Conservation (phyloP, 129 eudicot genomes). For the Pittosporum tobira region DNA sequence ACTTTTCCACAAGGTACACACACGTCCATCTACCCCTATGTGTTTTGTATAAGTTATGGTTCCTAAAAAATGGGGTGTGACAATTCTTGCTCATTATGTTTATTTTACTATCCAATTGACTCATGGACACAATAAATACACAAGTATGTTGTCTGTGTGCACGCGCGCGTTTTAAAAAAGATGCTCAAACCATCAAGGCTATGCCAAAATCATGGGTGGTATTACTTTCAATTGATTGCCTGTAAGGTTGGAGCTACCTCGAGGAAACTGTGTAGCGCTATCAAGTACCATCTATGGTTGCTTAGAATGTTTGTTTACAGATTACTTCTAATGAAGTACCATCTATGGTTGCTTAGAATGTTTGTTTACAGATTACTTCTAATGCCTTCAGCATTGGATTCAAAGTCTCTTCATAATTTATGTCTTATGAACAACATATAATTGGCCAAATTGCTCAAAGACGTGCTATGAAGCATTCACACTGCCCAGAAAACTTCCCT, state of each 20-base stretch:
- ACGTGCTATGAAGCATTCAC: no score
- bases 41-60: not conserved
- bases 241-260: not conserved
- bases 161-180: no score
- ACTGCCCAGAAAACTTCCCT: no score
- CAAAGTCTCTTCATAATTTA: no score
- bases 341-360: not conserved
- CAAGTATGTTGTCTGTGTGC: no score
- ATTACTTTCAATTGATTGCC: not conserved
- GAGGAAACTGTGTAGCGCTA: not conserved
- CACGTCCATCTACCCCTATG: not conserved
- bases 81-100: not conserved
- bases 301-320: not conserved
- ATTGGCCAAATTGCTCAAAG: no score
- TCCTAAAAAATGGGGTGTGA: not conserved
- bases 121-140: no score
- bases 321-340: not conserved
- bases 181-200: not conserved
- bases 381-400: not conserved
- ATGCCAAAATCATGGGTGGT: not conserved
- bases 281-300: not conserved
- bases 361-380: no score
- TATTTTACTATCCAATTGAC: not conserved
- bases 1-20: constrained; percentile 52
- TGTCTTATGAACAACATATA: no score